Conservation (phyloP, 768 basidiomycete genomes). For the Dioszegia aurantiaca region DNA sequence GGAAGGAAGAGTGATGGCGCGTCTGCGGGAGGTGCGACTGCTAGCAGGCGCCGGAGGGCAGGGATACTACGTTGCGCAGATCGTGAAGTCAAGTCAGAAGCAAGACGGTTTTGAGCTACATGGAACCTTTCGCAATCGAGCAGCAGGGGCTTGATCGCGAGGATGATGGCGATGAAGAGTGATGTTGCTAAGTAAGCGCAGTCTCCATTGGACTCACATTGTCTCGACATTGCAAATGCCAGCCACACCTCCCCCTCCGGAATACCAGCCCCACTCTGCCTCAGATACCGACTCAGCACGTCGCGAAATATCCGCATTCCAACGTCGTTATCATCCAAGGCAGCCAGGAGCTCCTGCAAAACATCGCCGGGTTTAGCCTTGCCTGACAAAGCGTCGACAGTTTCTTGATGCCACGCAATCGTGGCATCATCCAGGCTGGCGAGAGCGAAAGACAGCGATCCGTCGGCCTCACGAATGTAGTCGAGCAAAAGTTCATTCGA, state of each 20-base stretch:
- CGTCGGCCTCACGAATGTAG: slow-evolving; percentile 31
- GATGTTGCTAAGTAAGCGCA: slow-evolving; percentile 60
- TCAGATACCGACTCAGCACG: slow-evolving; percentile 62
- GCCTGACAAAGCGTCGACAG: slow-evolving; percentile 14
- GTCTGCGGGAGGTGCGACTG: slow-evolving; percentile 71
- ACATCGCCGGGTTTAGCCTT: slow-evolving; percentile 15
- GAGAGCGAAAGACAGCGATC: slow-evolving; percentile 32
- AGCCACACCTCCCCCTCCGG: slow-evolving; percentile 78
- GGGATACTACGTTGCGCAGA: slow-evolving; percentile 70
- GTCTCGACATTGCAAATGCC: slow-evolving; percentile 64
- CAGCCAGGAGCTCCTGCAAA: slow-evolving; percentile 25
- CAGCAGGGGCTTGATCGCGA: slow-evolving; percentile 62
- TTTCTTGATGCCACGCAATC: slow-evolving; percentile 23
- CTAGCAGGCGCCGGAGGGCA: slow-evolving; percentile 66
- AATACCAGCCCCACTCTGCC: slow-evolving; percentile 58
- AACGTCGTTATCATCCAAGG: slow-evolving; percentile 39
- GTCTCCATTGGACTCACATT: slow-evolving; percentile 56
- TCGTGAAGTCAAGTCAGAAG: slow-evolving; percentile 70
- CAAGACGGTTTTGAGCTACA: slow-evolving; percentile 79
- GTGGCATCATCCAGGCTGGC: slow-evolving; percentile 21
- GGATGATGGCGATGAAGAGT: slow-evolving; percentile 65
- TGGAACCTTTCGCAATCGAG: slow-evolving; percentile 56
- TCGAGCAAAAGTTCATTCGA: slow-evolving; percentile 55
- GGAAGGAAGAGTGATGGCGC: slow-evolving; percentile 80
- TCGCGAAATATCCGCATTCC: slow-evolving; percentile 62